Evolutionary conservation across 768 basidiomycete species (phyloP).

Genomic region (Mrakia hoshinonis): DNA sequence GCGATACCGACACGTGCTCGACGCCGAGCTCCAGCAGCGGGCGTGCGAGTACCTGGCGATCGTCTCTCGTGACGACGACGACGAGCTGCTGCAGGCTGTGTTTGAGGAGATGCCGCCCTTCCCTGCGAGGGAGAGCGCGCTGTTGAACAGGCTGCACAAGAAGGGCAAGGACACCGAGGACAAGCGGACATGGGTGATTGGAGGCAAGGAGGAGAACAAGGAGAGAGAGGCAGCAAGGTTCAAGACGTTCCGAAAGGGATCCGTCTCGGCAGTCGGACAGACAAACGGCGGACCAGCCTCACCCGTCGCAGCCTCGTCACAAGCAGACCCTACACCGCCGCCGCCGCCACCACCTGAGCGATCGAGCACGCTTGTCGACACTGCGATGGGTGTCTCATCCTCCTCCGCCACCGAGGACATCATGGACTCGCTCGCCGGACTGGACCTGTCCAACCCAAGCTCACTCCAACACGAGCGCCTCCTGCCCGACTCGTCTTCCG

Average conservation of each 20-base stretch:
- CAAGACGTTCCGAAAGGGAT: conserved; percentile 46
- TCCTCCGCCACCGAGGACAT: conserved; percentile 49
- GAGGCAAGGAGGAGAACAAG: conserved; percentile 83
- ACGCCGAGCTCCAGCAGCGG: conserved; percentile 93
- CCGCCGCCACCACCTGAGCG: neutral
- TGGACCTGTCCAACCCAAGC: conserved; percentile 51
- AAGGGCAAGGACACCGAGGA: conserved; percentile 90
- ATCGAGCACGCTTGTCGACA: conserved; percentile 34
- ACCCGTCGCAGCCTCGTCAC: neutral
- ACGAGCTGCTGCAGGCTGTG: conserved; percentile 83
- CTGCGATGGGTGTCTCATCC: conserved; percentile 40
- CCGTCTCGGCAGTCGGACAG: conserved; percentile 32
- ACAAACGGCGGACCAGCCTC: neutral
- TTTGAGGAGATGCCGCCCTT: conserved; percentile 99
- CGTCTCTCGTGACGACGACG: conserved; percentile 73
- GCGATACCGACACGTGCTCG: conserved; percentile 92
- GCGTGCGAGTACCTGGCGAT: conserved; percentile 95
- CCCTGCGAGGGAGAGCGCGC: conserved; percentile 84
- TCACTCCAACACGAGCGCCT: conserved; percentile 37
- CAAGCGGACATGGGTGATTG: conserved; percentile 89
- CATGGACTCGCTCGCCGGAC: conserved; percentile 68
- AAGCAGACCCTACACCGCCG: neutral
- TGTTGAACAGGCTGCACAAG: conserved; percentile 75
- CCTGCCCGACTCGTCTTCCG: conserved; percentile 22
- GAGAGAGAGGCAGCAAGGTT: conserved; percentile 59